phyloP scores from a whole-genome alignment of 768 basidiomycete species.

The Rhizopogon vinicolor region DNA sequence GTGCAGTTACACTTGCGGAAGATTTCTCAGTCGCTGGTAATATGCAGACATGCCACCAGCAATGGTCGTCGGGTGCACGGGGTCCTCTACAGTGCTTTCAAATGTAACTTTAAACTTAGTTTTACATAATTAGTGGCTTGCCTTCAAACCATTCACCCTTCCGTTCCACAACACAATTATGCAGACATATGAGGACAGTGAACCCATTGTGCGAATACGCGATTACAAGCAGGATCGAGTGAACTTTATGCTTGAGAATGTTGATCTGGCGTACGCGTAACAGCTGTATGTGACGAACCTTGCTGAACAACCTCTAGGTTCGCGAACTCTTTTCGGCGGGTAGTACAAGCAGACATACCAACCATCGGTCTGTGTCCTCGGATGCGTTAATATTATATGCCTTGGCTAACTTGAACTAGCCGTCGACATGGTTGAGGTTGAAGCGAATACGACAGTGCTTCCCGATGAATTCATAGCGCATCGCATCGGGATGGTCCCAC shows the following conservation, averaged over 20 bases:
- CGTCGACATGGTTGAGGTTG: slow-evolving; percentile 94
- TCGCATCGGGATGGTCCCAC: slow-evolving; percentile 89
- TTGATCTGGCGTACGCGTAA: slow-evolving; percentile 82
- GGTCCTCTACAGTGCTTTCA: slow-evolving; percentile 11
- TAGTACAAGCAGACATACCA: slow-evolving; percentile 95
- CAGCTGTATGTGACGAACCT: slow-evolving; percentile 3
- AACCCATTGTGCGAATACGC: slow-evolving; percentile 77
- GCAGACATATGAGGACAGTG: slow-evolving; percentile 36
- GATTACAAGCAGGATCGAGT: slow-evolving; percentile 82
- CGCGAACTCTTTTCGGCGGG: slow-evolving; percentile 90
- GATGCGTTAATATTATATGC: background rate
- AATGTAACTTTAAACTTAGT: background rate
- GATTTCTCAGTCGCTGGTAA: background rate
- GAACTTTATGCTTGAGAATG: slow-evolving; percentile 92
- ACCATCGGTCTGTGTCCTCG: slow-evolving; percentile 71
- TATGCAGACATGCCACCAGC: no score
- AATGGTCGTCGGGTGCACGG: slow-evolving; percentile 12
- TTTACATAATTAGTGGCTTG: background rate
- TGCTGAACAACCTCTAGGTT: slow-evolving; percentile 48
- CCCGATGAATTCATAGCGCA: slow-evolving; percentile 98
- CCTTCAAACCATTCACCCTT: background rate
- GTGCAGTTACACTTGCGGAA: background rate
- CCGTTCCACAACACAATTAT: slow-evolving; percentile 12
- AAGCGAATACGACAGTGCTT: slow-evolving; percentile 85
- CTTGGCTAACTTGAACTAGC: slow-evolving; percentile 42